Base-by-base conservation (phyloP, 1,139 yeast genomes). In the Yamadazyma dendronema region DNA sequence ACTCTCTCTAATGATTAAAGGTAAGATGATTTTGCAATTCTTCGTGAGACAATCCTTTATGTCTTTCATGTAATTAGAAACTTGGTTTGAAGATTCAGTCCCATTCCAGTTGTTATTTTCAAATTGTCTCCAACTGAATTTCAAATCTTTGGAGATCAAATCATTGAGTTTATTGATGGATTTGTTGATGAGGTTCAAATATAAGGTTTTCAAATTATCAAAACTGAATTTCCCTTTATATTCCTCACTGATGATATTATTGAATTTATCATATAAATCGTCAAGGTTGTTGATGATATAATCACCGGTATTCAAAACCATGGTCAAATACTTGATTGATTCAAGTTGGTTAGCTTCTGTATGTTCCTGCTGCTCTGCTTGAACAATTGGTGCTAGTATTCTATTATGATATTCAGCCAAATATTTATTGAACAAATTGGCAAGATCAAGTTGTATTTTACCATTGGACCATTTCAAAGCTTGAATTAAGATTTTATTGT, bases 271-370 rank as follows among this genome's bases (percentile, higher is more conserved):
- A 50, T 80, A 88, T 36, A 92, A 65, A 54, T 92, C 97, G 14
- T 73, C 74, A 3, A 84, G 78, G 5, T 96, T 92, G 13, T 79
- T 72, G 21, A 86, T 76, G 43, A 95, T 82, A 59, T 90, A 92
- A 54, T 92, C 96, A 1, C 96, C 89, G 0, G 98, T 92, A 49
- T 89, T 87, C 23, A 92, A 62, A 9, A 89, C 74, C 58, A 87
- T 66, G 19, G 95, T 82, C 1, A 86, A 72, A 40, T 84, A 77
- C 36, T 74, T 74, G 17, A 86, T 65, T 1, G 86, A 81, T 46
- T 85, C 94, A 9, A 69, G 47, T 0, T 54, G 59, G 24, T 37
- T 44, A 7, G 48, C 49, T 34, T 52, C 49, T 17, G 56, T 59
- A 52, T 15, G n/a, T 8, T 52, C 55, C 27, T 17, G 10, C 25